Percentiles rank a stretch among this genome's conserved stretches.
Evolutionary conservation across 495 filamentous ascomycete species (phyloP).

Genomic region (Hypoxylon lenormandii): DNA sequence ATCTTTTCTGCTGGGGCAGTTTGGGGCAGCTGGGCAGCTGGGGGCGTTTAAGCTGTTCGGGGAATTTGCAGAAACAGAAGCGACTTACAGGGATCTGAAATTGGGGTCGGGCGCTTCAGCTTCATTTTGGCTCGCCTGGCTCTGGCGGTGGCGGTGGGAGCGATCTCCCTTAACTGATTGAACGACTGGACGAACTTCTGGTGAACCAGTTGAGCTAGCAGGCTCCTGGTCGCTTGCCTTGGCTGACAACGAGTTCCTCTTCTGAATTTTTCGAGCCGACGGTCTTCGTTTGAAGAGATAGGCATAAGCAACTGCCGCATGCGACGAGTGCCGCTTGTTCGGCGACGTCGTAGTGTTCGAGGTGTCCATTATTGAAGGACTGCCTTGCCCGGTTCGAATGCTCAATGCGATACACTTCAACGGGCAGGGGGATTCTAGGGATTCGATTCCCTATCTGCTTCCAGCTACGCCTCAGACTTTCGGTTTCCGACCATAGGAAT

Average conservation of each 20-base stretch:
- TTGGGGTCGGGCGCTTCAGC: constrained; percentile 35
- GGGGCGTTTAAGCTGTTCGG: constrained; percentile 28
- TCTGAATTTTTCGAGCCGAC: constrained; percentile 43
- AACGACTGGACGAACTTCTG: constrained; percentile 5
- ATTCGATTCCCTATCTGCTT: constrained; percentile 17
- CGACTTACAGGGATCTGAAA: constrained; percentile 46
- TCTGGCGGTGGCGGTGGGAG: constrained; percentile 14
- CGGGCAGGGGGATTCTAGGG: constrained; percentile 14
- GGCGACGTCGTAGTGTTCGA: constrained; percentile 36
- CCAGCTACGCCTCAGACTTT: constrained; percentile 22
- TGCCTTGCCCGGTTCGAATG: constrained; percentile 21
- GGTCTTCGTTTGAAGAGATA: constrained; percentile 44
- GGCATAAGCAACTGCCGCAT: constrained; percentile 21
- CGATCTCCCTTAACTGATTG: neutral
- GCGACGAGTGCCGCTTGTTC: constrained; percentile 29
- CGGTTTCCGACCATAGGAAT: constrained; percentile 7
- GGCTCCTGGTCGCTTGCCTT: constrained; percentile 18
- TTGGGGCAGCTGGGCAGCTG: too few species aligned
- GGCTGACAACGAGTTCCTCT: constrained; percentile 38
- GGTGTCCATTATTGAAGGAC: constrained; percentile 46
- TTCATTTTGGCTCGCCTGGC: constrained; percentile 15
- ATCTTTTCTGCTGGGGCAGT: neutral
- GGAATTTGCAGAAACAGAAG: constrained; percentile 26
- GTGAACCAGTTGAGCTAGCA: constrained; percentile 10
- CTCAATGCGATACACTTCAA: constrained; percentile 35